Evolutionary conservation across 352 stramenopile species (phyloP).

Genomic region (Pythium dissotocum): DNA sequence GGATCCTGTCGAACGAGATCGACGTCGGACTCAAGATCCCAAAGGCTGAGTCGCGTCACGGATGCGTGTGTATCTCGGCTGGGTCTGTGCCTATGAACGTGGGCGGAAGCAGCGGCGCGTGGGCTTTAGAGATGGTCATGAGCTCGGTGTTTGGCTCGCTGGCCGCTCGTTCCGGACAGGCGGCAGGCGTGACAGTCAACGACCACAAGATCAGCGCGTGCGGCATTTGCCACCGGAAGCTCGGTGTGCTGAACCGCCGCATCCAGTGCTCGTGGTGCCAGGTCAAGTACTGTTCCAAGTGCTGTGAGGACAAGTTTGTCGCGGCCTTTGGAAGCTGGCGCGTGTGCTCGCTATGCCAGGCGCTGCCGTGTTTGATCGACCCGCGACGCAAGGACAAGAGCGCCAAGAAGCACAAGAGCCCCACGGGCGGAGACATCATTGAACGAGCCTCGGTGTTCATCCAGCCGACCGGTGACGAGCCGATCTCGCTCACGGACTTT

Average conservation of each 20-base stretch:
- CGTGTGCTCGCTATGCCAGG: conserved; percentile 79
- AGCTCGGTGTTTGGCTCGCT: conserved; percentile 85
- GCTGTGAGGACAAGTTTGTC: conserved; percentile 87
- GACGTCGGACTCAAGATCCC: conserved; percentile 76
- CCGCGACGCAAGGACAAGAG: conserved; percentile 71
- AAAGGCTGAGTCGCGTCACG: conserved; percentile 64
- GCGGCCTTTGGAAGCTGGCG: conserved; percentile 72
- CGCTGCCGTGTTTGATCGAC: conserved; percentile 79
- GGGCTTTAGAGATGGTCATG: conserved; percentile 83
- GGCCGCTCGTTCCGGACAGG: conserved; percentile 65
- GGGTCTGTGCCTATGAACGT: conserved; percentile 70
- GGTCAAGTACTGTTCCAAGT: conserved; percentile 85
- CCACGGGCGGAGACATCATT: conserved; percentile 33
- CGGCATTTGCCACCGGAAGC: conserved; percentile 82
- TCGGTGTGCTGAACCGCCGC: conserved; percentile 74
- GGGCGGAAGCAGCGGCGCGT: conserved; percentile 68
- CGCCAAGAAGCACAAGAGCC: conserved; percentile 64
- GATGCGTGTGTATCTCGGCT: conserved; percentile 79
- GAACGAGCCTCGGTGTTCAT: conserved; percentile 81
- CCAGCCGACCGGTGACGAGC: conserved; percentile 55
- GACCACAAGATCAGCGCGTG: conserved; percentile 69
- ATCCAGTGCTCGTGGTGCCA: conserved; percentile 85
- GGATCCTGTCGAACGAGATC: conserved; percentile 77
- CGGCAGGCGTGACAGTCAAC: conserved; percentile 73
- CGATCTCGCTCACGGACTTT: conserved; percentile 89